Evolutionary conservation across 176 grass and related monocot species (phyloP).

Genomic region (Carex pumila): DNA sequence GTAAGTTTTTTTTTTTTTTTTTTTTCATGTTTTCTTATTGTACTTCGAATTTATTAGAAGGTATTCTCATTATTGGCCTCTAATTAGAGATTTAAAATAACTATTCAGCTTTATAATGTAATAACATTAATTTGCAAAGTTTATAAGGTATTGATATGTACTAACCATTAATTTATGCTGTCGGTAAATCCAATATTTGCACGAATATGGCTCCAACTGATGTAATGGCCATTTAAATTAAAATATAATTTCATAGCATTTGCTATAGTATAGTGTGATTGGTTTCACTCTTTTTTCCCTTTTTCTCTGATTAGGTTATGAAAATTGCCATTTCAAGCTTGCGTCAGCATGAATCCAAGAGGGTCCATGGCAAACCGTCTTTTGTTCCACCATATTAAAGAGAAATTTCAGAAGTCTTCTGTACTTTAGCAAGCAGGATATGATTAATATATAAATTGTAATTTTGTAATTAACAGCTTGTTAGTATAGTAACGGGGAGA

Average conservation of each 20-base stretch:
- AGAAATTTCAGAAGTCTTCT: not conserved
- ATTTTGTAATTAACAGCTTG: slow-evolving; percentile 49
- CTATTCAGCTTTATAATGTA: not conserved
- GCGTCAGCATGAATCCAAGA: slow-evolving; percentile 10
- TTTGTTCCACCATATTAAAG: not conserved
- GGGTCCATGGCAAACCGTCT: not conserved
- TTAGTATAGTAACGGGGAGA: slow-evolving; percentile 30
- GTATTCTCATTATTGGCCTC: not conserved
- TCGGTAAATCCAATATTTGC: too few relatives aligned
- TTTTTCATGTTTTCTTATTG: not conserved
- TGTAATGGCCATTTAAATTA: not conserved
- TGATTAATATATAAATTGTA: not conserved
- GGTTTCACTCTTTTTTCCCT: not conserved
- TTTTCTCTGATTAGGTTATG: slow-evolving; percentile 43
- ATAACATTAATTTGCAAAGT: not conserved
- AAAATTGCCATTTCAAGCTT: slow-evolving; percentile 47
- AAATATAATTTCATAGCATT: not conserved
- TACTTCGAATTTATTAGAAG: not conserved
- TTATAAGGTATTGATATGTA: not conserved
- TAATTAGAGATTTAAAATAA: not conserved
- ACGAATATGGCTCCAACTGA: not conserved
- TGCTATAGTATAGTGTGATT: not conserved
- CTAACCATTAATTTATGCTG: too few relatives aligned
- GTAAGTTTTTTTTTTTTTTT: slow-evolving; percentile 23
- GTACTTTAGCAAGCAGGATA: not conserved